Evolutionary conservation across 805 yeast genomes (phyloP).

Genomic region (Wickerhamomyces strasburgensis): DNA sequence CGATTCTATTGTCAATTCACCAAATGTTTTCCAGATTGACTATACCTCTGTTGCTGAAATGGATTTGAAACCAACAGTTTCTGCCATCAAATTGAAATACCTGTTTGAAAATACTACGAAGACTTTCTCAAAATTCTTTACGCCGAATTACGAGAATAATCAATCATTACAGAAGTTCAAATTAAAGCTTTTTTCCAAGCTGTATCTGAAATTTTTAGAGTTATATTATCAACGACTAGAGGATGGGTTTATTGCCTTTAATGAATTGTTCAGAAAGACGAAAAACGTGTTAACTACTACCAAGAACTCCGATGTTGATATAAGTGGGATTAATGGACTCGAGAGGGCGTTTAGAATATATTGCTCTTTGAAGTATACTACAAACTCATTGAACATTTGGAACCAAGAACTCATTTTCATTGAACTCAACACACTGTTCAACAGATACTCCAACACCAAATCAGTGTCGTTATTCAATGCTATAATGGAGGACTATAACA

Average conservation of each 20-base stretch:
- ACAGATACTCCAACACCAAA: slow-evolving; percentile 13
- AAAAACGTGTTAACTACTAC: slow-evolving; percentile 10
- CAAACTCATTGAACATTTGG: slow-evolving; percentile 20
- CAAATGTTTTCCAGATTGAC: slow-evolving; percentile 43
- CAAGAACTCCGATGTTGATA: slow-evolving; percentile 14
- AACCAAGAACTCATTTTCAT: slow-evolving; percentile 25
- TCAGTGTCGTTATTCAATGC: slow-evolving; percentile 27
- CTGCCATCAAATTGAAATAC: slow-evolving; percentile 38
- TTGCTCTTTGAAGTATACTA: slow-evolving; percentile 21
- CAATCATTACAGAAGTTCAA: slow-evolving; percentile 40
- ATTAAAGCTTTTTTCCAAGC: slow-evolving; percentile 39
- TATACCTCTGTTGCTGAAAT: slow-evolving; percentile 30
- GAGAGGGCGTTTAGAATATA: slow-evolving; percentile 26
- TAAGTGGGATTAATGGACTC: slow-evolving; percentile 23
- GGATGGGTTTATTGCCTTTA: slow-evolving; percentile 27
- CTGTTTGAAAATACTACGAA: slow-evolving; percentile 41
- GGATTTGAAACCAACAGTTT: slow-evolving; percentile 35
- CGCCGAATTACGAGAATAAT: slow-evolving; percentile 26
- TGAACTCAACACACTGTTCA: slow-evolving; percentile 21
- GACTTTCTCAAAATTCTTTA: slow-evolving; percentile 30
- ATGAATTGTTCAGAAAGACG: slow-evolving; percentile 16
- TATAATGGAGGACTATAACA: slow-evolving; percentile 25
- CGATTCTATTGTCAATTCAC: slow-evolving; percentile 34
- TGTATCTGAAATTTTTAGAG: slow-evolving; percentile 38
- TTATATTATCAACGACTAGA: slow-evolving; percentile 30